These are phyloP conservation scores for Nannochloris sp. DNA, from an alignment of 139 green algal species.

Conservation along the genomic window DNA sequence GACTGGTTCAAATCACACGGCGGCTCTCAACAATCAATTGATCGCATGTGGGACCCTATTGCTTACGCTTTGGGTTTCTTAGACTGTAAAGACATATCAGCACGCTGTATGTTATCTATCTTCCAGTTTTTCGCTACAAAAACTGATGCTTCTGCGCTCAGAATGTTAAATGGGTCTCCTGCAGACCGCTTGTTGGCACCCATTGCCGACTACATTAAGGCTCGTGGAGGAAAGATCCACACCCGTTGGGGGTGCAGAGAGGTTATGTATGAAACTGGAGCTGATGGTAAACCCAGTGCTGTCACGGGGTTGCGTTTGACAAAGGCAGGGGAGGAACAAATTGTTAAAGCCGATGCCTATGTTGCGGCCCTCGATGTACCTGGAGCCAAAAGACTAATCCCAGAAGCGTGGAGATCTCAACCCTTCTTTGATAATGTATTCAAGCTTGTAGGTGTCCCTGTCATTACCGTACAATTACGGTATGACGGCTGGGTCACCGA, in stretches of 20 bases:
- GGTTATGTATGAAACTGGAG: constrained; percentile 66
- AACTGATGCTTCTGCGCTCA: constrained; percentile 87
- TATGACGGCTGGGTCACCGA: constrained; percentile 97
- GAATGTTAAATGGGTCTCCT: constrained; percentile 93
- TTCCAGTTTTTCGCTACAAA: constrained; percentile 98
- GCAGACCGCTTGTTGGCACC: constrained; percentile 77
- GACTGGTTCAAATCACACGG: constrained; percentile 89
- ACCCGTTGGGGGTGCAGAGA: constrained; percentile 71
- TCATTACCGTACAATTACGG: constrained; percentile 95
- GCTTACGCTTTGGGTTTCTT: constrained; percentile 95
- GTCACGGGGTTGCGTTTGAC: constrained; percentile 75
- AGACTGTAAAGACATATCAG: constrained; percentile 93
- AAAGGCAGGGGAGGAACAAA: constrained; percentile 34
- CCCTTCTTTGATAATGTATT: constrained; percentile 87
- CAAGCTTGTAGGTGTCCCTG: constrained; percentile 84
- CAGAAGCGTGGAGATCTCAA: constrained; percentile 57
- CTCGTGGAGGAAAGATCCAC: constrained; percentile 77
- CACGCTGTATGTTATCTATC: constrained; percentile 97
- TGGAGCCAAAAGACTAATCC: constrained; percentile 83
- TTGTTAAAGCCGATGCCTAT: constrained; percentile 79
- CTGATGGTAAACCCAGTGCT: constrained; percentile 41
- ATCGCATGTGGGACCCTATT: constrained; percentile 95
- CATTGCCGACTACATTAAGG: constrained; percentile 85
- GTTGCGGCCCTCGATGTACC: constrained; percentile 93
- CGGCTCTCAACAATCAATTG: constrained; percentile 71